Evolutionary conservation across 306 rosid genomes (phyloP).

Genomic region (Medicago truncatula): DNA sequence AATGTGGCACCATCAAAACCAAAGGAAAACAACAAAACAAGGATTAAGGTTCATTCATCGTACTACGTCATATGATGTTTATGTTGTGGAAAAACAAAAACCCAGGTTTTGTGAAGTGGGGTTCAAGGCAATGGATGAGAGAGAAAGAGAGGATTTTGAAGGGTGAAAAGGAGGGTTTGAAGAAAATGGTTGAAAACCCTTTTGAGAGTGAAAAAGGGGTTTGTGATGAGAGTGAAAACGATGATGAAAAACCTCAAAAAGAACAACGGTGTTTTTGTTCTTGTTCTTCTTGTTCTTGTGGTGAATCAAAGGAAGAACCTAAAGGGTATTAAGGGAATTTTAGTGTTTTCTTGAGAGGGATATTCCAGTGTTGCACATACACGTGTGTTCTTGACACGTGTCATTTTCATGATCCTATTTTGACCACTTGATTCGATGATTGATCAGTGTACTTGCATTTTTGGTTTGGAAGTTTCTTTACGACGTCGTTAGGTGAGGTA

Average conservation of each 20-base stretch:
- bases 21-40: neutral
- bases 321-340: slow-evolving; percentile 47
- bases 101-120: neutral
- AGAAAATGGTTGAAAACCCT: neutral
- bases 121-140: slow-evolving; percentile 38
- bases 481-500: neutral
- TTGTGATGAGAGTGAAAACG: slow-evolving; percentile 5
- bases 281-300: slow-evolving; percentile 31
- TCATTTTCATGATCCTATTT: slow-evolving; percentile 9
- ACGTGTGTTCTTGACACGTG: slow-evolving; percentile 39
- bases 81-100: neutral
- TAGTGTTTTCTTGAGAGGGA: neutral
- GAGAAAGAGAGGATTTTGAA: neutral
- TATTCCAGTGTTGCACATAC: slow-evolving; percentile 39
- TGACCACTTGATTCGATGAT: slow-evolving; percentile 11
- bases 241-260: neutral
- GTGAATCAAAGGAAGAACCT: slow-evolving; percentile 4
- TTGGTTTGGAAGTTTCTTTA: neutral
- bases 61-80: neutral
- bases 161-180: neutral
- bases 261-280: neutral
- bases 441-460: neutral
- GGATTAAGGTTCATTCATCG: slow-evolving; percentile 24
- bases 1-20: slow-evolving; percentile 37
- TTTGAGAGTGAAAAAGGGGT: neutral